A percentile compares a stretch with the other conserved stretches of the same genome.
Evolutionary conservation across 2,329 filamentous ascomycete genomes (phyloP).

Genomic region (Annulohypoxylon truncatum): DNA sequence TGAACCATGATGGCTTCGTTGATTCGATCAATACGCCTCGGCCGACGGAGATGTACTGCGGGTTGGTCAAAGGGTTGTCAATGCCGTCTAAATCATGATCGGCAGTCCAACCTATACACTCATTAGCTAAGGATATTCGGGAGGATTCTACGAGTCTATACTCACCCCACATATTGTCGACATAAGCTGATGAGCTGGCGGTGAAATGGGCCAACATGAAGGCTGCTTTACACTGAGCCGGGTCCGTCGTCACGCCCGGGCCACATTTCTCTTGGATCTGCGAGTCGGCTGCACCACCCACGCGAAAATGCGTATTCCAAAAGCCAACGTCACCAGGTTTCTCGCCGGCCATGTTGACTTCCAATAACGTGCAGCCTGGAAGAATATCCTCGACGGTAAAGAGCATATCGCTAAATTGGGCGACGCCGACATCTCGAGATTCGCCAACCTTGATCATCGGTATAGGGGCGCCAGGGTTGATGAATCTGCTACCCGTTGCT

Average conservation of each 20-base stretch:
- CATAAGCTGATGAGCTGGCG: conserved; percentile 58
- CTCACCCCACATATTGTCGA: conserved; percentile 66
- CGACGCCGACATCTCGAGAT: conserved; percentile 60
- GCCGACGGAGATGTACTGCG: conserved; percentile 57
- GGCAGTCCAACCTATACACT: conserved; percentile 51
- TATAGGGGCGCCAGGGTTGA: conserved; percentile 45
- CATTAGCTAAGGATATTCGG: conserved; percentile 14
- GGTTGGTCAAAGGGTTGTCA: conserved; percentile 12
- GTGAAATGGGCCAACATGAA: conserved; percentile 63
- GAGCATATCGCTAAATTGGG: conserved; percentile 64
- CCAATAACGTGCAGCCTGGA: conserved; percentile 54
- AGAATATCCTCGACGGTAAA: conserved; percentile 62
- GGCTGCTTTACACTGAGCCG: conserved; percentile 58
- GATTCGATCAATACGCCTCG: conserved; percentile 61
- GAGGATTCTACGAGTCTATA: conserved; percentile 36
- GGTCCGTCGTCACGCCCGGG: conserved; percentile 36
- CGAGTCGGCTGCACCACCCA: conserved; percentile 59
- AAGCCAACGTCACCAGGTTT: conserved; percentile 62
- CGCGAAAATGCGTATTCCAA: conserved; percentile 59
- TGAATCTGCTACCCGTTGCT: conserved; percentile 61
- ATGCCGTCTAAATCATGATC: conserved; percentile 65
- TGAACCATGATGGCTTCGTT: conserved; percentile 63
- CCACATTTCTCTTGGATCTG: conserved; percentile 54
- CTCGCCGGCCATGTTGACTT: conserved; percentile 62
- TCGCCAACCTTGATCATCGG: conserved; percentile 57